Percentiles rank a stretch among this genome's conserved stretches.
phyloP scores from a whole-genome alignment of 257 asterid genomes.

The Paulownia fortunei region DNA sequence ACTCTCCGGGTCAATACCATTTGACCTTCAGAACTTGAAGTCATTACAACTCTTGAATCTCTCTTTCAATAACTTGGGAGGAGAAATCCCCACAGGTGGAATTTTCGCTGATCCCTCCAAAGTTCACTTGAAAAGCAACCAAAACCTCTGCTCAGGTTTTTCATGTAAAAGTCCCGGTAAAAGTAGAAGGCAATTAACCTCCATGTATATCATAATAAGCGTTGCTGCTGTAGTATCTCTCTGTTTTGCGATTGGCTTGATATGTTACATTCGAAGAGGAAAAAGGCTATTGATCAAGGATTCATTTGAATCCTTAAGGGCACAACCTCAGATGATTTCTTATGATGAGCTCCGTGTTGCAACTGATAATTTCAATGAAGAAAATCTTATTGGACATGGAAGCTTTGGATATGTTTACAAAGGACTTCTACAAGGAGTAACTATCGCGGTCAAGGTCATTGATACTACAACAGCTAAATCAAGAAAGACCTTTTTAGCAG shows the following conservation, averaged over 20 bases:
- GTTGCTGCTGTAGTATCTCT: constrained; percentile 24
- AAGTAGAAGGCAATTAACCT: constrained; percentile 20
- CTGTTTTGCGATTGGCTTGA: constrained; percentile 27
- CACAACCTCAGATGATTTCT: constrained; percentile 45
- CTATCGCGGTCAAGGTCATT: constrained; percentile 59
- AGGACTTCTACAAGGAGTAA: constrained; percentile 46
- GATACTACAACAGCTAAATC: constrained; percentile 33
- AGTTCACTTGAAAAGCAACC: constrained; percentile 54
- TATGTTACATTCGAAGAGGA: constrained; percentile 35
- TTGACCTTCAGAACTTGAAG: constrained; percentile 37
- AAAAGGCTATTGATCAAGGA: background rate
- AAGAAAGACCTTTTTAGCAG: constrained; percentile 48
- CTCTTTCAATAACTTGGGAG: constrained; percentile 59
- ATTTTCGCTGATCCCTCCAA: constrained; percentile 47
- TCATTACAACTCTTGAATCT: constrained; percentile 52
- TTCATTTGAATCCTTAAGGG: constrained; percentile 24
- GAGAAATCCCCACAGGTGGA: constrained; percentile 51
- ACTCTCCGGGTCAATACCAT: constrained; percentile 50
- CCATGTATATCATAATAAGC: constrained; percentile 18
- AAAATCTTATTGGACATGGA: constrained; percentile 59
- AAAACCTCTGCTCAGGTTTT: constrained; percentile 39
- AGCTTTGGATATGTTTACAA: constrained; percentile 61
- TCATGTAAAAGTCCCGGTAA: constrained; percentile 16
- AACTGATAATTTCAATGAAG: constrained; percentile 49
- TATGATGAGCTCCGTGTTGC: constrained; percentile 58